Percentiles rank a stretch among this genome's conserved stretches.
Evolutionary conservation across 495 filamentous ascomycete species (phyloP).

Genomic region (Podospora pseudopauciseta): DNA sequence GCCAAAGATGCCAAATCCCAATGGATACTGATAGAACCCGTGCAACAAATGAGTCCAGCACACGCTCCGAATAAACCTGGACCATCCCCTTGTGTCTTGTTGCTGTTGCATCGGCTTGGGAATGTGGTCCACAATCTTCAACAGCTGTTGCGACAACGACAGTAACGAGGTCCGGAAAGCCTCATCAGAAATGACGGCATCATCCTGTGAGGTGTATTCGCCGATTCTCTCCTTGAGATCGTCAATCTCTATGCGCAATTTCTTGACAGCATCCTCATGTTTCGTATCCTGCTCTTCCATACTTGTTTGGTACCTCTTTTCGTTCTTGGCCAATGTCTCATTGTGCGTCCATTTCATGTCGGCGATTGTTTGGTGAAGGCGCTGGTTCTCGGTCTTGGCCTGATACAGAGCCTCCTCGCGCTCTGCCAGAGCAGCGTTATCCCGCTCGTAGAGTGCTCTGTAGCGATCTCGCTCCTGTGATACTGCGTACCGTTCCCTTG

Average conservation of each 20-base stretch:
- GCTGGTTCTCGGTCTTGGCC: not conserved
- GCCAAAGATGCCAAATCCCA: not conserved
- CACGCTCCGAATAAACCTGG: not conserved
- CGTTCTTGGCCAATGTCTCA: not conserved
- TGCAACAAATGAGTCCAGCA: not conserved
- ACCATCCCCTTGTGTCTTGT: not conserved
- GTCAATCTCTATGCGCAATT: not conserved
- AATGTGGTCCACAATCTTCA: not conserved
- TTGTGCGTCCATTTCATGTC: not conserved
- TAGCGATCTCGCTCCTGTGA: not conserved
- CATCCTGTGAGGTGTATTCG: not conserved
- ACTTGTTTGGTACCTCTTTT: not conserved
- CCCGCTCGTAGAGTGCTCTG: not conserved
- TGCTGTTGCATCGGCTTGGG: not conserved
- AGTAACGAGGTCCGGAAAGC: not conserved
- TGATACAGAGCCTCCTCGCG: not conserved
- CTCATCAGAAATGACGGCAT: not conserved
- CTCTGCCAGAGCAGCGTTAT: not conserved
- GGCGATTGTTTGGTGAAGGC: not conserved
- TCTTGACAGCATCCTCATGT: not conserved
- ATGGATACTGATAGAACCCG: not conserved
- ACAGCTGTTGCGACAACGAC: not conserved
- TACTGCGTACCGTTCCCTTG: not conserved
- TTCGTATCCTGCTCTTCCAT: not conserved
- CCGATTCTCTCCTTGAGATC: not conserved